Conservation (phyloP, 495 filamentous ascomycete genomes). For the Neurospora sp. region DNA sequence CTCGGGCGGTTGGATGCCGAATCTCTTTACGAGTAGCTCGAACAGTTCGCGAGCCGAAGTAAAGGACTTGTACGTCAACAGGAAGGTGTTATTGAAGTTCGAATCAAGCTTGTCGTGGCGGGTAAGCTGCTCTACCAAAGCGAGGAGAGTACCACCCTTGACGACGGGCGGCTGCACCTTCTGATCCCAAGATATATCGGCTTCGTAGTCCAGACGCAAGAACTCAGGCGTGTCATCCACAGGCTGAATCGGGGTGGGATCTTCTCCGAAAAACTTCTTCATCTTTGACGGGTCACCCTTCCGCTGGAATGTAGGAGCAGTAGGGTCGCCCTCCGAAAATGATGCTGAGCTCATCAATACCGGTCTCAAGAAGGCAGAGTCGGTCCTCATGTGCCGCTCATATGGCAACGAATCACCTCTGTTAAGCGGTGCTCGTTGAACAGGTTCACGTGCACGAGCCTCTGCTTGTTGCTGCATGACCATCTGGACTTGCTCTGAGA, state of each 20-base stretch:
- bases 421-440: constrained; percentile 28
- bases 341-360: constrained; percentile 49
- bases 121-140: constrained; percentile 91
- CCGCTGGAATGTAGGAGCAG: constrained; percentile 45
- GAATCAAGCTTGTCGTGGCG: constrained; percentile 91
- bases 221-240: constrained; percentile 74
- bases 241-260: constrained; percentile 45
- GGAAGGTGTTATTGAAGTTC: constrained; percentile 95
- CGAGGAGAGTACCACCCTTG: constrained; percentile 80
- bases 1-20: constrained; percentile 86
- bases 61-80: constrained; percentile 93
- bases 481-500: constrained; percentile 64
- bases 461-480: constrained; percentile 35
- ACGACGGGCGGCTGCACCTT: constrained; percentile 63
- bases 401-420: constrained; percentile 37
- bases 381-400: constrained; percentile 37
- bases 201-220: constrained; percentile 79
- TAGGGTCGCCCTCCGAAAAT: constrained; percentile 53
- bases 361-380: constrained; percentile 33
- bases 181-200: constrained; percentile 78
- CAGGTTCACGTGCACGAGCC: constrained; percentile 24
- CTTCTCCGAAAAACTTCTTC: constrained; percentile 81
- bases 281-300: constrained; percentile 72
- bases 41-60: constrained; percentile 85
- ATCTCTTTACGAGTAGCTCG: constrained; percentile 81